phyloP scores from a whole-genome alignment of 2,329 filamentous ascomycete genomes.

The Microsporum canis region DNA sequence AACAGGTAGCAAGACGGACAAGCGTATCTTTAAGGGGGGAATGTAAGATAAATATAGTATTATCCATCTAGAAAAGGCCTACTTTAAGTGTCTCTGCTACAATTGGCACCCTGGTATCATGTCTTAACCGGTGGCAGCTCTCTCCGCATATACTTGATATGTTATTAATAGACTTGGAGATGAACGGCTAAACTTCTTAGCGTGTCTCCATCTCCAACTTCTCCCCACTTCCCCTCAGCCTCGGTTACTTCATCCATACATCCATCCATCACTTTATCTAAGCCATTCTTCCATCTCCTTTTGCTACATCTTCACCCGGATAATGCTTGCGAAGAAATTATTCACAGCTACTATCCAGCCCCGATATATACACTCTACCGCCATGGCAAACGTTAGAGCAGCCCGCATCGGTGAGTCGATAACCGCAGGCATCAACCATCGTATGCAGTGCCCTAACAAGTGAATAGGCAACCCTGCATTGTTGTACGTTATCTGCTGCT shows the following conservation, averaged over 20 bases:
- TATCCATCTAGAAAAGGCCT: too few species aligned
- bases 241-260: background rate
- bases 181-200: background rate
- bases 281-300: background rate
- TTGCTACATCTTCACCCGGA: background rate
- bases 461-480: constrained; percentile 35
- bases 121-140: too few species aligned
- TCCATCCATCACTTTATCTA: too few species aligned
- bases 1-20: too few species aligned
- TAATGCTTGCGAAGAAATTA: background rate
- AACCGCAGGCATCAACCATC: background rate
- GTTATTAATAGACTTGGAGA: background rate
- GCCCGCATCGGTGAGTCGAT: background rate
- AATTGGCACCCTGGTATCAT: too few species aligned
- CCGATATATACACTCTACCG: background rate
- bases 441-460: background rate
- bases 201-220: background rate
- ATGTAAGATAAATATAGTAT: too few species aligned
- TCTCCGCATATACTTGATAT: too few species aligned
- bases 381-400: background rate
- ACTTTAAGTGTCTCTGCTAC: too few species aligned
- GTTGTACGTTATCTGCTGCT: constrained; percentile 27
- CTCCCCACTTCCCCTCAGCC: background rate
- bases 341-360: background rate
- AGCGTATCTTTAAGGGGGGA: too few species aligned